Evolutionary conservation across 1,139 yeast species (phyloP).

Genomic region (Lodderomyces elongisporus): DNA sequence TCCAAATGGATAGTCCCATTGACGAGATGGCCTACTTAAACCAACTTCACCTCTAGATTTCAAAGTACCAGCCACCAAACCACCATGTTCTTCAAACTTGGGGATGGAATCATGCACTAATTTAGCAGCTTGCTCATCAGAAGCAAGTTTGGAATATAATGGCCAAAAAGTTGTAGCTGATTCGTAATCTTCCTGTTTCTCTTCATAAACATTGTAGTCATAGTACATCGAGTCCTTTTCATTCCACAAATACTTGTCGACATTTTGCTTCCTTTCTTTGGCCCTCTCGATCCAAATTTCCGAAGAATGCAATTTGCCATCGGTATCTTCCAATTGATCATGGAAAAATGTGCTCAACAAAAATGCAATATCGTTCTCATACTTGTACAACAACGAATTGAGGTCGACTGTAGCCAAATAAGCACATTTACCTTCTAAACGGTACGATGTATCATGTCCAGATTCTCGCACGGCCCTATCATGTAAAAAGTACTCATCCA

Average conservation of each 20-base stretch:
- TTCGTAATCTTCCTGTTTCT: constrained; percentile 62
- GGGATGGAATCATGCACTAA: constrained; percentile 59
- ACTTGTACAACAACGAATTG: constrained; percentile 81
- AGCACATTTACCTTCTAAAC: constrained; percentile 88
- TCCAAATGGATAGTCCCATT: constrained; percentile 97
- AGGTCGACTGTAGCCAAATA: constrained; percentile 87
- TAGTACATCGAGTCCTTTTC: constrained; percentile 73
- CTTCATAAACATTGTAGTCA: constrained; percentile 69
- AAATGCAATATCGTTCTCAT: constrained; percentile 78
- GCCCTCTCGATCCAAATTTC: constrained; percentile 61
- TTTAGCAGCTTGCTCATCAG: constrained; percentile 65
- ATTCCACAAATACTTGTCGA: constrained; percentile 80
- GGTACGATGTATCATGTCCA: constrained; percentile 92
- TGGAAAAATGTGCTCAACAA: constrained; percentile 55
- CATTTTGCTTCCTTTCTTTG: constrained; percentile 44
- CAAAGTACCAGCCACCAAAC: constrained; percentile 81
- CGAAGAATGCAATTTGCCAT: constrained; percentile 30
- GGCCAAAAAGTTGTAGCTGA: constrained; percentile 94
- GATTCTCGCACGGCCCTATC: constrained; percentile 96
- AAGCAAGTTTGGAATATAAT: constrained; percentile 75
- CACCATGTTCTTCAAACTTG: constrained; percentile 82
- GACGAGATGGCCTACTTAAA: constrained; percentile 74
- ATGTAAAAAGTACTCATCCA: constrained; percentile 85
- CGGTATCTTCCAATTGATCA: constrained; percentile 34
- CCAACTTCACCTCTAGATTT: constrained; percentile 70